Base-by-base conservation (phyloP, 83 land plant genomes). In the Picea mariana region DNA sequence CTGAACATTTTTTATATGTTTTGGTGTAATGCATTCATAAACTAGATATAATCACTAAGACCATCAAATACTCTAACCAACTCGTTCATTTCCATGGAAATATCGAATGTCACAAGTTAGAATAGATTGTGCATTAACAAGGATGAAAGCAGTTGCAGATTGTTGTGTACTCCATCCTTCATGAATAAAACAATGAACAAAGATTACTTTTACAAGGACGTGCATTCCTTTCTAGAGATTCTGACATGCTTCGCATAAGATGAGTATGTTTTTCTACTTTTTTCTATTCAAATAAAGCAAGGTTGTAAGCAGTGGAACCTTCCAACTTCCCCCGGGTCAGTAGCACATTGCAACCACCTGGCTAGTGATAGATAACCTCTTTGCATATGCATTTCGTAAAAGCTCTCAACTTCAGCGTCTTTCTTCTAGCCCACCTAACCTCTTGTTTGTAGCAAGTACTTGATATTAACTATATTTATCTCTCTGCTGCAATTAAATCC, bases 1-100 rank as follows among this genome's bases (percentile, higher is more conserved):
- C 16, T 42, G 16, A 15, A 16, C 44, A 31, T 69, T 69, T 69
- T 69, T 15, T 2, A 66, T 66, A 24, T 9, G 9, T 49, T 66
- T n/a, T 66, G 68, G 26, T 66, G 68, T 23, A 66, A 24, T 66
- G 9, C 68, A 66, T 66, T 66, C 68, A 66, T 11, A 66, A 49
- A 9, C 9, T 9, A 23, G 68, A 66, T 66, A 66, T 66, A 24
- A 9, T 7, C 11, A 6, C 8, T 24, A 24, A 24, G 26, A 66
- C 8, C 3, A 11, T 66, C 11, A 66, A 66, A 38, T 27, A 49
- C 69, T 26, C 11, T 67, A 31, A 13, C 27, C 34, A 27, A 67
- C 26, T 31, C 34, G 9, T 67, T 67, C 34, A 67, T 27, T 9
- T 67, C 69, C 69, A 24, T 26, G 11, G 69, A 23, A 8, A 34